Base-by-base conservation (phyloP, 176 grass and related monocot species). In the Rhynchospora pubera region DNA sequence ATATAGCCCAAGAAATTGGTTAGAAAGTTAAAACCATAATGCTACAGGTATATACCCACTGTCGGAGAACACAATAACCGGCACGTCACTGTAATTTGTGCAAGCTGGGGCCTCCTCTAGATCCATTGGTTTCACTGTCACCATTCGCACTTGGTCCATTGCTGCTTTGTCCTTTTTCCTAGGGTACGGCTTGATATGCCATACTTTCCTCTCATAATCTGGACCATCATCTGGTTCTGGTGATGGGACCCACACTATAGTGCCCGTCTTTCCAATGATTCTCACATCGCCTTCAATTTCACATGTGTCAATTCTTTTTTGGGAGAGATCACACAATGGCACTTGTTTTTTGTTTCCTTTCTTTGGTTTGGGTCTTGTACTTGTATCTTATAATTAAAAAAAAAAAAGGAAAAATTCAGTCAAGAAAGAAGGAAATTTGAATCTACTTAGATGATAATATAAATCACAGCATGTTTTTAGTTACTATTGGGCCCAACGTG, bases 261-360 rank as follows among this genome's bases (percentile, higher is more conserved):
- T 91, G 60, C 21, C 82, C n/a, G 62, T 77, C n/a, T 5, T 73
- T 44, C 92, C 89, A 5, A 26, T 51, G 60, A 94, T 90, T 68
- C 92, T 87, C 10, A 91, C 87, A 68, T 94, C 92, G 85, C 92
- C 92, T 83, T 94, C 89, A 1, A 91, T 89, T 86, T 90, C 88
- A 59, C 91, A 93, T 83, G 86, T 88, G 91, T 93, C 91, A 61
- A 93, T 93, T 84, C 91, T 88, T 8, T 82, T 80, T 80, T 93
- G 89, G 18, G 92, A 86, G 15, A 80, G 7, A 74, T 94, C 89
- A 74, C 92, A 94, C 45, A 94, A 85, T 58, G 89, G 92, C 66
- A 65, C 3, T 56, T 77, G 71, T 63, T 51, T 21, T 57, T 7
- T 52, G 19, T 81, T 67, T 57, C 83, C 87, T 85, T 16, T 62